phyloP scores from a whole-genome alignment of 352 stramenopile species.

The Phytophthora syringae region DNA sequence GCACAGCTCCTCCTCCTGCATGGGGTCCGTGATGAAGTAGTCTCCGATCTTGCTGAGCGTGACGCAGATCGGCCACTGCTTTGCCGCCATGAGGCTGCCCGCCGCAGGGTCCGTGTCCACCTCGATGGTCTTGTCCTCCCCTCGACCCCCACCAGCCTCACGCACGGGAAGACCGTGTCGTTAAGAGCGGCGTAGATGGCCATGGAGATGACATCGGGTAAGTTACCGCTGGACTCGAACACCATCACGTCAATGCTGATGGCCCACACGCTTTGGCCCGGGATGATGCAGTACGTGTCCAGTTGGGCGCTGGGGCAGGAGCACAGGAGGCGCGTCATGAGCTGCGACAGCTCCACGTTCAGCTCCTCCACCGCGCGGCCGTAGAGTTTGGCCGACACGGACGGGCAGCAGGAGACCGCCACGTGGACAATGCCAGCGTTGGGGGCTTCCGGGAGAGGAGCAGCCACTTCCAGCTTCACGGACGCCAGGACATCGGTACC shows the following conservation, averaged over 20 bases:
- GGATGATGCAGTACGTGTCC: constrained; percentile 69
- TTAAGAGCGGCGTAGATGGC: constrained; percentile 83
- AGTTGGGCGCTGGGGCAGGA: constrained; percentile 60
- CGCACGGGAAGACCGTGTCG: constrained; percentile 78
- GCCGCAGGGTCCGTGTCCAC: constrained; percentile 76
- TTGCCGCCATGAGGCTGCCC: constrained; percentile 57
- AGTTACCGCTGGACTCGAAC: constrained; percentile 79
- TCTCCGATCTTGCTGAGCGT: constrained; percentile 79
- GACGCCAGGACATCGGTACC: constrained; percentile 81
- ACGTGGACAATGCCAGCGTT: constrained; percentile 61
- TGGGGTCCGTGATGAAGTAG: constrained; percentile 71
- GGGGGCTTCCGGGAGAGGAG: constrained; percentile 52
- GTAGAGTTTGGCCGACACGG: constrained; percentile 75
- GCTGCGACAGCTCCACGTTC: constrained; percentile 81
- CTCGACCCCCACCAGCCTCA: constrained; percentile 74
- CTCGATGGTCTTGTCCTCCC: constrained; percentile 81
- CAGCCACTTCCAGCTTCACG: constrained; percentile 78
- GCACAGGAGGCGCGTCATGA: constrained; percentile 73
- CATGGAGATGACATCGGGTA: constrained; percentile 80
- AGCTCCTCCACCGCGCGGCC: constrained; percentile 76
- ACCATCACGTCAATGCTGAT: constrained; percentile 82
- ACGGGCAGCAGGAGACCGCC: constrained; percentile 69
- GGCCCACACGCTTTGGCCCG: constrained; percentile 75
- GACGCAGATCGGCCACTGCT: constrained; percentile 73
- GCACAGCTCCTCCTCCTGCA: constrained; percentile 82